phyloP scores from a whole-genome alignment of 2,329 filamentous ascomycete species.

The Exophiala spinifera region DNA sequence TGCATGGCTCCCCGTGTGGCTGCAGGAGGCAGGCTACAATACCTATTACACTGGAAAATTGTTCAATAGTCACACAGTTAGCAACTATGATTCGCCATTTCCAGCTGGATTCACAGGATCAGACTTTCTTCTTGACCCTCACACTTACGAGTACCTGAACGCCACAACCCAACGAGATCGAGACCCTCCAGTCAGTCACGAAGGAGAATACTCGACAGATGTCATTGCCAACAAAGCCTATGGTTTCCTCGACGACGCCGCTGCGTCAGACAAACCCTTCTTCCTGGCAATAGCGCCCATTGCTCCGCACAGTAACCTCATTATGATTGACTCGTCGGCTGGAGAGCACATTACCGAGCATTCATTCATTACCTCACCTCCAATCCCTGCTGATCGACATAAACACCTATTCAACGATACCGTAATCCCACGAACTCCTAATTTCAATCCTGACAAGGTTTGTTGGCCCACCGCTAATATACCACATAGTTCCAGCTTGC shows the following conservation, averaged over 20 bases:
- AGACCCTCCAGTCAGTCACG: conserved; percentile 53
- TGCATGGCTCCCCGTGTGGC: conserved; percentile 51
- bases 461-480: conserved; percentile 13
- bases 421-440: conserved; percentile 58
- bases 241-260: conserved; percentile 60
- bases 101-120: conserved; percentile 39
- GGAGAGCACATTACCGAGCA: conserved; percentile 43
- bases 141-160: conserved; percentile 66
- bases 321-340: conserved; percentile 39
- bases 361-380: conserved; percentile 14
- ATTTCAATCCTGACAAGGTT: conserved; percentile 64
- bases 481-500: not conserved
- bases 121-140: conserved; percentile 44
- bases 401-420: conserved; percentile 58
- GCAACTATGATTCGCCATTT: conserved; percentile 47
- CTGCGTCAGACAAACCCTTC: conserved; percentile 55
- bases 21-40: conserved; percentile 51
- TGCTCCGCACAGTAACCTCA: conserved; percentile 61
- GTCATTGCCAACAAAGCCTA: conserved; percentile 58
- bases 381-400: conserved; percentile 43
- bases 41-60: conserved; percentile 57
- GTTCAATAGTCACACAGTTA: conserved; percentile 50
- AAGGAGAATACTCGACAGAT: conserved; percentile 57
- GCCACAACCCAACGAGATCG: conserved; percentile 61
- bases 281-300: conserved; percentile 65